Evolutionary conservation across 1,284 basidiomycete genomes (phyloP).

Genomic region (Melampsora larici-populina): DNA sequence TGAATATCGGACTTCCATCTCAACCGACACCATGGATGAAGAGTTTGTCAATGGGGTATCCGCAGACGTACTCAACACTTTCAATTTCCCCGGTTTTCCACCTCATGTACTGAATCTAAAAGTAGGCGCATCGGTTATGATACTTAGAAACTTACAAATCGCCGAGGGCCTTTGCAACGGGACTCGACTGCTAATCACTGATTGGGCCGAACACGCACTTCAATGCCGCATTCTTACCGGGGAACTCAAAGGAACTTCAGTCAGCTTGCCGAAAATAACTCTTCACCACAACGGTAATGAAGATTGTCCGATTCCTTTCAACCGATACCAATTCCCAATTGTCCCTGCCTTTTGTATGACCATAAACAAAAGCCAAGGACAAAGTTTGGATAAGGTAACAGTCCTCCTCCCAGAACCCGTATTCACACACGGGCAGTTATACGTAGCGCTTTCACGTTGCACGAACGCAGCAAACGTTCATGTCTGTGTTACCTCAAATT

Average conservation of each 20-base stretch:
- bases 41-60: neutral
- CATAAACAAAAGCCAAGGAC: too few relatives aligned
- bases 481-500: too few relatives aligned
- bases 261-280: neutral
- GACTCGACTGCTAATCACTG: neutral
- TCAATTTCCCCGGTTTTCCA: neutral
- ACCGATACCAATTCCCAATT: neutral
- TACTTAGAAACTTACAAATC: neutral
- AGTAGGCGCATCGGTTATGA: neutral
- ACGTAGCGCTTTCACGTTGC: slow-evolving; percentile 8
- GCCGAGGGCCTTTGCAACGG: neutral
- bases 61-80: neutral
- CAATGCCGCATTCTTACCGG: neutral
- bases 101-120: neutral
- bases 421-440: slow-evolving; percentile 20
- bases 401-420: neutral
- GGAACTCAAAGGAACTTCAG: neutral
- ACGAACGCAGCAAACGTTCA: too few relatives aligned
- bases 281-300: neutral
- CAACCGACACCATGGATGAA: too few relatives aligned
- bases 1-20: too few relatives aligned
- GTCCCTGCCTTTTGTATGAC: too few relatives aligned
- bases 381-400: neutral
- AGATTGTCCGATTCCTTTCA: neutral
- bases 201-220: neutral